phyloP scores from a whole-genome alignment of 1,139 yeast species.

The Zhuliangozyma parablackwelliae region DNA sequence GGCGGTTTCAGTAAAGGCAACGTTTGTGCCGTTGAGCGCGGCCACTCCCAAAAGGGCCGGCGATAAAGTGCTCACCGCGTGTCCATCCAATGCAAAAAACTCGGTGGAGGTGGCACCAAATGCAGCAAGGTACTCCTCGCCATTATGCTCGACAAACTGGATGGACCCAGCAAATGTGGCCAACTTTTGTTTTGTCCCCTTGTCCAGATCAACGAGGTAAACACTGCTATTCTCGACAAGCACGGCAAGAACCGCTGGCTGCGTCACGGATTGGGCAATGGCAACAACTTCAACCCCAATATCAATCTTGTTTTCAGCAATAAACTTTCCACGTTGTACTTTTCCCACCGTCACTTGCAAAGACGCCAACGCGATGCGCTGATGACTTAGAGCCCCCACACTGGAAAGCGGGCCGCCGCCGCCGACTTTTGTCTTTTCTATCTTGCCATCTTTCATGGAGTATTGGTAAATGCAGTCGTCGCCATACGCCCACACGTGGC shows the following conservation, averaged over 20 bases:
- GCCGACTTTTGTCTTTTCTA: slow-evolving; percentile 1
- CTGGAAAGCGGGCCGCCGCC: too few species aligned
- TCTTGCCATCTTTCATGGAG: slow-evolving; percentile 2
- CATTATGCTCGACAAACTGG: slow-evolving; percentile 1
- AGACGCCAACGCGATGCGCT: too few species aligned
- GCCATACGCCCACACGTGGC: slow-evolving; percentile 5
- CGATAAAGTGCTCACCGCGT: too few species aligned
- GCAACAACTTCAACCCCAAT: background rate
- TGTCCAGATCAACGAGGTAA: background rate
- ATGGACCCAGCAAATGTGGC: background rate
- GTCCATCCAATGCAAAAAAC: too few species aligned
- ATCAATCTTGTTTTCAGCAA: slow-evolving; percentile 2
- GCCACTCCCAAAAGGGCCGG: too few species aligned
- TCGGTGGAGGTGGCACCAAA: too few species aligned
- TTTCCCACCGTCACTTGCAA: slow-evolving; percentile 2
- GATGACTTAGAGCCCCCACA: too few species aligned
- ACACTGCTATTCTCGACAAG: slow-evolving; percentile 2
- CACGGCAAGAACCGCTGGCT: background rate
- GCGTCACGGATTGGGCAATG: background rate
- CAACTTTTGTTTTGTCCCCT: background rate
- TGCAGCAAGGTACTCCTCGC: slow-evolving; percentile 4
- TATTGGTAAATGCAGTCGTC: slow-evolving; percentile 1
- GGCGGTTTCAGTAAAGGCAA: too few species aligned
- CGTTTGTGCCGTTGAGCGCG: too few species aligned
- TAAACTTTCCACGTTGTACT: slow-evolving; percentile 4